Base-by-base conservation (phyloP, 2,329 filamentous ascomycete genomes). In the Mycosphaerella arachidis region DNA sequence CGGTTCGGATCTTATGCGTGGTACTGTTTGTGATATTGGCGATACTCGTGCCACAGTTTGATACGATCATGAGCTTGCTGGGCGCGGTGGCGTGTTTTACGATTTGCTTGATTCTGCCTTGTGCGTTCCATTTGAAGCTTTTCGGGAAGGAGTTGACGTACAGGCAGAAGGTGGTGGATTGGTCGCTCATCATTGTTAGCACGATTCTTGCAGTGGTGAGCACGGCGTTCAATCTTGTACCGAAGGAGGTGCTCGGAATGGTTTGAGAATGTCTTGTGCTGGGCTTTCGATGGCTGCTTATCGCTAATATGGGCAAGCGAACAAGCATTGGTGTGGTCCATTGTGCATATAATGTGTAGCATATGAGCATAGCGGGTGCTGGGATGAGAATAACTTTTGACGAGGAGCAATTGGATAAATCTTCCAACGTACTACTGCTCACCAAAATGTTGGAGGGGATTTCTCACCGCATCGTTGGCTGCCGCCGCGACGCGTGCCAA, bases 51-150 rank as follows among this genome's bases (percentile, higher is more conserved):
- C 92, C 92, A 0, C 84, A 86, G 0, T 96, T 96, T 70, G 92
- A 96, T 72, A 87, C 87, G 55, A 92, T 96, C 71, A 96, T 96
- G 87, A 89, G 90, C 4, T 87, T 96, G 63, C 86, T 97, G 77
- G 93, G 94, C 12, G 91, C 89, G 43, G 89, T 92, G 3, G 82
- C 96, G 16, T 97, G 93, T 77, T 96, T 96, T 69, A 91, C 90
- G 18, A 95, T 97, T 66, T 97, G 93, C 76, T 87, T 97, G 66
- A 92, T 96, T 74, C 80, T 99, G 54, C 94, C 93, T 0, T 79
- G 96, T 33, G 83, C 87, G 4, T 97, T 99, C 72, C 92, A 97
- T 71, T 77, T 97, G 58, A 96, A 92, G 76, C 85, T 97, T 1
- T 97, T 96, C 73, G 86, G 86, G 51, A 82, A 85, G 53, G 86